A percentile compares a stretch with the other conserved stretches of the same genome.
Conservation (phyloP, 352 stramenopile species). For the Discostella stelligera region DNA sequence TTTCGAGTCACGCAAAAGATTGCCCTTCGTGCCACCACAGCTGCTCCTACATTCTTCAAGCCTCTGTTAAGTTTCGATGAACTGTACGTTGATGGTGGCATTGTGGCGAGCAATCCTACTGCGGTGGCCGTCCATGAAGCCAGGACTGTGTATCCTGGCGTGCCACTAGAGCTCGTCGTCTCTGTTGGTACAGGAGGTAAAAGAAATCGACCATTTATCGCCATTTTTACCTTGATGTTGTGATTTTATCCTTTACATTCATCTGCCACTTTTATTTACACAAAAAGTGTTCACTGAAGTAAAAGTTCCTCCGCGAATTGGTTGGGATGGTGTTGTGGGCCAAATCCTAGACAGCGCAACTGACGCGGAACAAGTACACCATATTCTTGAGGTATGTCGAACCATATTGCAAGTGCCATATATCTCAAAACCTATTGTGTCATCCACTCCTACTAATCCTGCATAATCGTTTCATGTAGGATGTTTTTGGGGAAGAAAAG, state of each 20-base stretch:
- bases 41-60: conserved; percentile 84
- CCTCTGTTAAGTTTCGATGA: conserved; percentile 78
- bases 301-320: conserved; percentile 43
- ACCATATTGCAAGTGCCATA: not conserved
- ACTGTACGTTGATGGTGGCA: conserved; percentile 81
- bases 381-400: conserved; percentile 60
- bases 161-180: conserved; percentile 48
- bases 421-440: conserved; percentile 5
- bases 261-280: not conserved
- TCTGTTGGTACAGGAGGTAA: conserved; percentile 37
- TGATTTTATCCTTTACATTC: not conserved
- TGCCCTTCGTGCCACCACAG: conserved; percentile 79
- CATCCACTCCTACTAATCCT: conserved; percentile 5
- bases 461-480: conserved; percentile 39
- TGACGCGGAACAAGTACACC: conserved; percentile 76
- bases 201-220: not conserved
- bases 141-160: conserved; percentile 67
- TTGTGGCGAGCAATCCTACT: conserved; percentile 81
- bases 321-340: conserved; percentile 76
- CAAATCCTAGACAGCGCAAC: conserved; percentile 80
- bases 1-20: conserved; percentile 77
- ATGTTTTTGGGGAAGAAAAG: conserved; percentile 68
- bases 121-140: conserved; percentile 82
- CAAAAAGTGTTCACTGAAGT: conserved; percentile 30
- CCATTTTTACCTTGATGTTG: not conserved